Base-by-base conservation (phyloP, 2,329 filamentous ascomycete species). In the Ophiostoma montium region DNA sequence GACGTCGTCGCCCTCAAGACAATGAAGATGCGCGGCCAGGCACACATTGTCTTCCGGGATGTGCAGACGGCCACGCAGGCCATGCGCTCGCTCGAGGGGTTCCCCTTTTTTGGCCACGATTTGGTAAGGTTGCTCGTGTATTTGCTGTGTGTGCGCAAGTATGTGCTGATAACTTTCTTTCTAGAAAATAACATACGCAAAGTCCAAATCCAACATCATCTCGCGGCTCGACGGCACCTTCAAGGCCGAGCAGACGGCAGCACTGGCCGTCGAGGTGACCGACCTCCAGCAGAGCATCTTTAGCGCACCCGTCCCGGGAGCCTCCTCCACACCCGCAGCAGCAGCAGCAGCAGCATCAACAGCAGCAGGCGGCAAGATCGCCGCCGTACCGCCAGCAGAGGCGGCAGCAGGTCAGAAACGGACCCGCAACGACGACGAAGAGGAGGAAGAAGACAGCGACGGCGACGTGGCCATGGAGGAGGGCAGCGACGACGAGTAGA, bases 211-310 rank as follows among this genome's bases (percentile, higher is more conserved):
- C 3, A 75, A 95, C 63, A 83, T 84, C 21, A 79, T 98, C 54
- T 80, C 87, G 32, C 95, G 94, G 65, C 79, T 98, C 48, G 89
- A 95, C 57, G 92, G 92, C 54, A 90, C 86, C 13, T 95, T 88
- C 67, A 81, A 82, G 60, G 74, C 85, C 57, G 80, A 86, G 13
- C 80, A 86, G 13, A 68, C 67, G 27, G 65, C 66, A 36, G 67
- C 71, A 27, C 71, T 74, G 50, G 70, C 68, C 36, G 75, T 78
- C 48, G 75, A 78, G 58, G 76, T 84, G 57, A 87, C 83, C 3
- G 82, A 85, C 56, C 70, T 86, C 42, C 84, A 88, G 62, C 82
- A 85, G 61, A 85, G 81, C 61, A 86, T 92, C 58, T 89, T 90
- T 70, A 82, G 81, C 60, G 81, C 78, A 7, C 76, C 78, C 15